Conservation (phyloP, 148 eudicot species). For the Dianthus caryophyllus region DNA sequence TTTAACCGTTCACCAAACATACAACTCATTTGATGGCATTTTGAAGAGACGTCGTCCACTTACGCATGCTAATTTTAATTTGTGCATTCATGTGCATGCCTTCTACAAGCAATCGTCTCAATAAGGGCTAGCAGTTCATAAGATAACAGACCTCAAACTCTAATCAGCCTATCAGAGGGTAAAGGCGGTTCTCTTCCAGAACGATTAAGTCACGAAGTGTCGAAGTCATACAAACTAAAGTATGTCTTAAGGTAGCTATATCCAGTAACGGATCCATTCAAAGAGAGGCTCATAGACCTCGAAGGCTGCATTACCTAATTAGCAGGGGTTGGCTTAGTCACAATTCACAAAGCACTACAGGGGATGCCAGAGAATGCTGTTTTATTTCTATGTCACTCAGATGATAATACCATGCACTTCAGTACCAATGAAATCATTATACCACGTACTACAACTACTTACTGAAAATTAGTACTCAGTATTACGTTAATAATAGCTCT, state of each 20-base stretch:
- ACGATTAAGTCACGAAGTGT: not conserved
- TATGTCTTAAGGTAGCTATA: not conserved
- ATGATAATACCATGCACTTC: not conserved
- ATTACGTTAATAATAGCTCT: not conserved
- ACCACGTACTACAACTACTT: not conserved
- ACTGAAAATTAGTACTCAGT: not conserved
- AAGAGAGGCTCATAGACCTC: conserved; percentile 1
- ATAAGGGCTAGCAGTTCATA: not conserved
- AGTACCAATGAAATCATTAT: not conserved
- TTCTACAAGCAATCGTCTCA: not conserved
- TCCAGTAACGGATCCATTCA: conserved; percentile 6
- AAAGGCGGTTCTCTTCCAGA: not conserved
- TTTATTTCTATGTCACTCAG: not conserved
- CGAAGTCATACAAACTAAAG: not conserved
- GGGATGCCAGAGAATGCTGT: conserved; percentile 9
- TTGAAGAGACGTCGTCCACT: conserved; percentile 4
- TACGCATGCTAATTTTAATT: not conserved
- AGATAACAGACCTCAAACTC: not conserved
- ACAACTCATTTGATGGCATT: not conserved
- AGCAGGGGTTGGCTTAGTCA: conserved; percentile 19
- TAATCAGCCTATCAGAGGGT: not conserved
- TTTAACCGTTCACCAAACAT: conserved; percentile 2
- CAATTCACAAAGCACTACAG: conserved; percentile 24
- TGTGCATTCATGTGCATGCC: not conserved
- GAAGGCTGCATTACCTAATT: conserved; percentile 21